These are phyloP conservation scores for Claviceps quebecensis DNA, from an alignment of 2,329 filamentous ascomycete genomes.

Conservation along the genomic window DNA sequence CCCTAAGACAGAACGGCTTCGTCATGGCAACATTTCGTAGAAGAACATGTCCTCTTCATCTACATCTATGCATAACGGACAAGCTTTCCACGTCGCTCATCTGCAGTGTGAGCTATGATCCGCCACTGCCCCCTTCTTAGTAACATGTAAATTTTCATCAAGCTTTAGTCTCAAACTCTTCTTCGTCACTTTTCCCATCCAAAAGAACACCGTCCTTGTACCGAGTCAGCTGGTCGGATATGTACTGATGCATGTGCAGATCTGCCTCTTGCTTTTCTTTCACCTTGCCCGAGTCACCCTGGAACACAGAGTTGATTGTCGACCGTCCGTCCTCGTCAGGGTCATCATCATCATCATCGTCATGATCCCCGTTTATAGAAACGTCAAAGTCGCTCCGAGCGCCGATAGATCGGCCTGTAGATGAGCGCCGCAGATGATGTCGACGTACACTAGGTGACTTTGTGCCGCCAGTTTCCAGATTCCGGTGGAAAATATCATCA, in stretches of 20 bases:
- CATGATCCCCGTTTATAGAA: conserved; percentile 32
- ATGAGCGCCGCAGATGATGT: conserved; percentile 54
- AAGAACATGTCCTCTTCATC: neutral
- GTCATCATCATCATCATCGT: conserved; percentile 23
- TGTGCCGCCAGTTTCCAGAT: conserved; percentile 21
- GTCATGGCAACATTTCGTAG: neutral
- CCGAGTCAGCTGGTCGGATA: conserved; percentile 64
- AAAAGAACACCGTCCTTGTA: conserved; percentile 31
- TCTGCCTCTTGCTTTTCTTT: conserved; percentile 42
- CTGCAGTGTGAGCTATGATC: too few species aligned
- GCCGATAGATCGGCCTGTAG: conserved; percentile 71
- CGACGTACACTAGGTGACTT: conserved; percentile 27
- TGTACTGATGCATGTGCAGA: conserved; percentile 65
- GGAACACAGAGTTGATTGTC: conserved; percentile 17
- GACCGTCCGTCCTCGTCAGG: conserved; percentile 15
- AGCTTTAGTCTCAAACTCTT: conserved; percentile 34
- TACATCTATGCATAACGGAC: neutral
- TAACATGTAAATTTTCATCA: conserved; percentile 3
- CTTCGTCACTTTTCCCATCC: conserved; percentile 19
- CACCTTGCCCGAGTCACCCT: conserved; percentile 28
- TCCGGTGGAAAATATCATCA: conserved; percentile 64
- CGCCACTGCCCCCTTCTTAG: neutral
- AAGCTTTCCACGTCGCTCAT: neutral
- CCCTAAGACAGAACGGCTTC: neutral
- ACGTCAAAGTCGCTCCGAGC: conserved; percentile 64